Base-by-base conservation (phyloP, 106 monocot species). In the Dioscorea alata region DNA sequence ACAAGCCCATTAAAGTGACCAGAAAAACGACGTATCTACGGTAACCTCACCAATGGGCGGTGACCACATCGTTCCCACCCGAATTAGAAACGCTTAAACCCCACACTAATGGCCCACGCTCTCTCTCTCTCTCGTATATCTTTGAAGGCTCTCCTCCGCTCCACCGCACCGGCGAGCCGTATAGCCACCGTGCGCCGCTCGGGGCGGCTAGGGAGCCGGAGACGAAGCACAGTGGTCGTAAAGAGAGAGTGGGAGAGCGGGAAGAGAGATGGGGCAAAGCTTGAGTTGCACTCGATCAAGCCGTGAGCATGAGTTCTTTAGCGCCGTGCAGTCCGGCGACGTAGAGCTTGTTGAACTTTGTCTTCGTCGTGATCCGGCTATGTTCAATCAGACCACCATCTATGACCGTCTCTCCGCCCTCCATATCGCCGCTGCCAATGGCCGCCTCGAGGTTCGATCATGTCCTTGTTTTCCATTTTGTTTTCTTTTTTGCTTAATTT, bases 351-450 rank as follows among this genome's bases (percentile, higher is more conserved):
- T 92, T 4, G 78, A 73, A 4, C 60, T 53, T 20, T 24, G 70
- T 50, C 77, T 96, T 53, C 60, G 56, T 42, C 12, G 25, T 12
- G 76, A 84, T 12, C 84, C 82, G 2, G 51, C 59, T 25, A 62
- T 92, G 28, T 72, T 89, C 58, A 74, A 61, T 23, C 42, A 63
- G 51, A 57, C 73, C 60, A 91, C 83, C 32, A 23, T 85, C 52
- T 91, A 75, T 70, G 80, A 88, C 60, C 86, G 91, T 61, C 84
- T 96, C 77, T 96, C 91, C 61, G 75, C 91, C 17, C 88, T 90
- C 68, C 97, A 97, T 81, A 83, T 92, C 76, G 92, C 97, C 65
- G 92, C 92, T 49, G 84, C 87, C 20, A 86, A 85, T 66, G 89
- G 89, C 52, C 84, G 76, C 66, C 70, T 83, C 63, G 87, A 87